Conservation (phyloP, 768 basidiomycete species). For the Dendrothele bispora region DNA sequence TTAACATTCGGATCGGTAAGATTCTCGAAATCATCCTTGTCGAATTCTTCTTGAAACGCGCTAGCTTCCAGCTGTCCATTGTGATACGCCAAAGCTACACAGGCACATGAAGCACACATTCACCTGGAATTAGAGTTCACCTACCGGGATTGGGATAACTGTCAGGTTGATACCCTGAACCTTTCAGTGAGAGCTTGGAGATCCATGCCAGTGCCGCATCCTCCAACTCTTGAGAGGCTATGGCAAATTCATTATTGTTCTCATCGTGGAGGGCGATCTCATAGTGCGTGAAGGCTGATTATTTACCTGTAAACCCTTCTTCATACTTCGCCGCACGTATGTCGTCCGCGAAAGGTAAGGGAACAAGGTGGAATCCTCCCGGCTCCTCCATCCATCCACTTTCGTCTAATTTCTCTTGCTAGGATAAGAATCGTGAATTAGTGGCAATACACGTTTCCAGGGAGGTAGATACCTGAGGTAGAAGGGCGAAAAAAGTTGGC, state of each 20-base stretch:
- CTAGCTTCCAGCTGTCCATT: constrained; percentile 89
- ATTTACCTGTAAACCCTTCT: constrained; percentile 61
- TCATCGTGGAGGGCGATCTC: not conserved
- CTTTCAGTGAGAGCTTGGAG: constrained; percentile 74
- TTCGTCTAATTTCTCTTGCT: constrained; percentile 73
- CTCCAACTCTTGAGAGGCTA: constrained; percentile 69
- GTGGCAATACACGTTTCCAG: not conserved
- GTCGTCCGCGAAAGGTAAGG: constrained; percentile 94
- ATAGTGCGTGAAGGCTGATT: not conserved
- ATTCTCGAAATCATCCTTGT: constrained; percentile 78
- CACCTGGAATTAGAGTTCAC: constrained; percentile 18
- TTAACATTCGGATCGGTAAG: constrained; percentile 75
- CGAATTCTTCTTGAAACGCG: constrained; percentile 90
- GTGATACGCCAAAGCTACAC: constrained; percentile 79
- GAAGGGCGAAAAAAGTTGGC: constrained; percentile 79
- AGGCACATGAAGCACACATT: not conserved
- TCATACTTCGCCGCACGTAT: constrained; percentile 78
- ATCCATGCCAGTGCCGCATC: constrained; percentile 73
- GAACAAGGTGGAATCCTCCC: constrained; percentile 90
- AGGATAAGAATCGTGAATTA: constrained; percentile 6
- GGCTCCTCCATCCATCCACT: constrained; percentile 81
- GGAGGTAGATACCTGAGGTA: constrained; percentile 69
- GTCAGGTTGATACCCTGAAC: constrained; percentile 77
- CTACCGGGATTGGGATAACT: constrained; percentile 89
- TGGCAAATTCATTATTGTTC: constrained; percentile 9